Conservation (phyloP, 306 rosid genomes). For the Pyrus bretschneideri region DNA sequence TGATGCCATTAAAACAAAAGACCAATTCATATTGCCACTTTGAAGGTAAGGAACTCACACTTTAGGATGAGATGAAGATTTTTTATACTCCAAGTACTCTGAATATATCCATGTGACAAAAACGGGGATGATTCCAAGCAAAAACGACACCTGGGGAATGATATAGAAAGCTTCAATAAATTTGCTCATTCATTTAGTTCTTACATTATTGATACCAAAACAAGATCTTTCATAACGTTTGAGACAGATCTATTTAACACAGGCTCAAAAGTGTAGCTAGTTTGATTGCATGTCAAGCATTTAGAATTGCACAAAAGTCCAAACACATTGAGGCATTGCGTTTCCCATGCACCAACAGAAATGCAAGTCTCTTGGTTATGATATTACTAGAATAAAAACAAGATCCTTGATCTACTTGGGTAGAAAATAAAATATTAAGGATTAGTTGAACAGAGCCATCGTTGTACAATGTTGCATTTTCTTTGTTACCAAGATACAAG, state of each 20-base stretch:
- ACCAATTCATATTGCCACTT: conserved; percentile 2
- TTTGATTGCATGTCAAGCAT: background rate
- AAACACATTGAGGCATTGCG: background rate
- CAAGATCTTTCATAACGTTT: background rate
- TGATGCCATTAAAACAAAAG: background rate
- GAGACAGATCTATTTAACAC: background rate
- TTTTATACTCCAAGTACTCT: conserved; percentile 82
- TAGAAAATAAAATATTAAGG: background rate
- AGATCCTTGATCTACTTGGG: background rate
- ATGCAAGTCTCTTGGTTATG: background rate
- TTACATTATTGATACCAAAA: background rate
- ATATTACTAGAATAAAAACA: background rate
- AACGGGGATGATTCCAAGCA: conserved; percentile 79
- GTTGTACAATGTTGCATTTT: background rate
- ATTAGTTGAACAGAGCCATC: background rate
- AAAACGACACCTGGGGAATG: conserved; percentile 69
- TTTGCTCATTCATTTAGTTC: background rate
- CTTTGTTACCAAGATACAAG: background rate
- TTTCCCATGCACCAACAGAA: background rate
- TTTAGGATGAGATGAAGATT: conserved; percentile 55
- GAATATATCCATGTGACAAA: conserved; percentile 92
- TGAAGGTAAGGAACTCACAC: conserved; percentile 50
- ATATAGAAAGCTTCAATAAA: conserved; percentile 26
- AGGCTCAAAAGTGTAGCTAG: background rate
- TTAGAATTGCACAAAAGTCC: background rate